Conservation (phyloP, 139 green algal genomes). For the Closterium sp. region DNA sequence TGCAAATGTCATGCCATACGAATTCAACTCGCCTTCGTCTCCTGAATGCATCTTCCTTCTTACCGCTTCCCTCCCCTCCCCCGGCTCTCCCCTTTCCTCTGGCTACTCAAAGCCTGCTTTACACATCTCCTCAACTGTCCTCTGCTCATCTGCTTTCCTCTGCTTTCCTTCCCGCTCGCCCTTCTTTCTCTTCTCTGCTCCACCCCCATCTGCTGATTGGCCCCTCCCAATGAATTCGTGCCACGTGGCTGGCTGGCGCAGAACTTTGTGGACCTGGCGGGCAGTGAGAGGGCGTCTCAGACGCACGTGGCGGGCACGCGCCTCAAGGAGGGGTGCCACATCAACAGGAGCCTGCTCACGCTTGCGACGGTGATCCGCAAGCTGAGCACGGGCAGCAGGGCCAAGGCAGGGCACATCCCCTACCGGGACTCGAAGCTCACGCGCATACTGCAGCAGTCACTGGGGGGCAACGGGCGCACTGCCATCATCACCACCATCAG, state of each 20-base stretch:
- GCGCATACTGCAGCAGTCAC: conserved; percentile 72
- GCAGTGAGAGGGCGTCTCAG: conserved; percentile 85
- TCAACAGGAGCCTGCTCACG: conserved; percentile 74
- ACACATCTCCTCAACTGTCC: not conserved
- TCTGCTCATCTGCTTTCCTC: not conserved
- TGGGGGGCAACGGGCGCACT: conserved; percentile 59
- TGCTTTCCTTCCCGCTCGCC: not conserved
- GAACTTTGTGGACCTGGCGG: conserved; percentile 87
- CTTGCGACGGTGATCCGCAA: conserved; percentile 78
- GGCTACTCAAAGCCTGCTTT: not conserved
- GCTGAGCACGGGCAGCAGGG: conserved; percentile 37
- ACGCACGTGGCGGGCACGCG: conserved; percentile 85
- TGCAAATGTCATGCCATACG: too few species aligned
- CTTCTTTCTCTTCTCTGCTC: not conserved
- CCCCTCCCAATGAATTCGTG: not conserved
- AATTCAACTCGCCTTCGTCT: too few species aligned
- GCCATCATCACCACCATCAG: conserved; percentile 62
- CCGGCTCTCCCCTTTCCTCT: not conserved
- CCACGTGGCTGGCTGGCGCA: conserved; percentile 8
- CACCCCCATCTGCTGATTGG: not conserved
- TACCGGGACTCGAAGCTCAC: conserved; percentile 96
- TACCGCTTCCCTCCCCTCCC: not conserved
- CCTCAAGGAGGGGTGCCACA: conserved; percentile 90
- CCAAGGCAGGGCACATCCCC: conserved; percentile 63
- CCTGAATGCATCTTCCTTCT: not conserved